Evolutionary conservation across 306 rosid genomes (phyloP), one percentile per base, ranked within the genome.

Genomic region (Fagus sylvatica): DNA sequence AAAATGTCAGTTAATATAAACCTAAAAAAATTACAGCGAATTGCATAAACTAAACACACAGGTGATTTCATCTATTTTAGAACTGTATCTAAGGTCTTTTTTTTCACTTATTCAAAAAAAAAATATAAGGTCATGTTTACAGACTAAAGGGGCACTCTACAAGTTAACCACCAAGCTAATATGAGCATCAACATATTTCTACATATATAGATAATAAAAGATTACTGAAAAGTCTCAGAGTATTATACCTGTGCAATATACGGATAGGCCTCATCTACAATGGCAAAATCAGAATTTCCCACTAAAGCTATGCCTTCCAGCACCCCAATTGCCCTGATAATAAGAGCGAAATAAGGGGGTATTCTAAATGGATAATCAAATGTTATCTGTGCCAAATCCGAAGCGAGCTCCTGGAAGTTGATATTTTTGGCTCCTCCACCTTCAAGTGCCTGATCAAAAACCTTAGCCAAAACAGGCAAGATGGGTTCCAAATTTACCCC

Each of bases 351-450:
- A 87, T 95, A 95, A 40, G 98, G 98, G 72, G 98, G 98, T 83
- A 95, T 95, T 82, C 93, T 90, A 84, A 95, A 95, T 68, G 98
- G 98, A 89, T 95, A 95, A 84, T 95, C 98, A 78, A 95, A 92
- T 82, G 98, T 95, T 81, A 95, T 95, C 73, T 95, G 98, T 41
- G 98, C 98, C 85, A 95, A 86, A 88, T 95, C 98, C 72, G 98
- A 81, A 65, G 98, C 98, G 84, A 95, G 90, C 76, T 95, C 98
- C 79, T 95, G 98, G 91, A 95, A 95, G 87, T 95, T 92, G 85
- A 95, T 82, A 83, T 92, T 95, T 83, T 95, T 95, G 22, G 98
- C 98, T 78, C 98, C 98, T 83, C 98, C 98, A 42, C 98, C 98
- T 88, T 95, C 98, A 76, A 95, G 92, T 76, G 98, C 98, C 86